Evolutionary conservation across 2,329 filamentous ascomycete genomes (phyloP).

Genomic region (Nothomitra cinnamomea): DNA sequence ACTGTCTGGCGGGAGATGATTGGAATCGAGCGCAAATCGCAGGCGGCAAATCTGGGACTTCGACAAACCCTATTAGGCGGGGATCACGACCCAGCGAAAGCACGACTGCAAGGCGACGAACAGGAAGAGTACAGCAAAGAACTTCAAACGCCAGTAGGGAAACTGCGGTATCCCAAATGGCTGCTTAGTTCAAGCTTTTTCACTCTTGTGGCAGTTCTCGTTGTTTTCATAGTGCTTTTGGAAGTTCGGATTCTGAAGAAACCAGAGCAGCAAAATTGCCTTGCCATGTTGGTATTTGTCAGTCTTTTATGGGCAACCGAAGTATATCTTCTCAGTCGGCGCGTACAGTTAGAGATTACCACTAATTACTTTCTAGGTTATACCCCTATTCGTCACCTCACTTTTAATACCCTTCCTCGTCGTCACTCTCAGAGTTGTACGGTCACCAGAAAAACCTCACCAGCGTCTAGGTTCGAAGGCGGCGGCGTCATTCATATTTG

Average conservation of each 20-base stretch:
- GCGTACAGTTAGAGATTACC: not conserved
- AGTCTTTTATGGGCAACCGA: constrained; percentile 94
- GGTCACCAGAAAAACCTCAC: constrained; percentile 54
- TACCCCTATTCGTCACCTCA: constrained; percentile 92
- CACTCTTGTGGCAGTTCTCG: constrained; percentile 52
- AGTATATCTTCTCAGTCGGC: constrained; percentile 29
- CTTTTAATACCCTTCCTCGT: constrained; percentile 85
- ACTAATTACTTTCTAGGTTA: constrained; percentile 41
- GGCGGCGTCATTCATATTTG: constrained; percentile 71
- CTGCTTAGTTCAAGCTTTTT: constrained; percentile 69
- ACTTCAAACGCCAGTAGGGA: constrained; percentile 64
- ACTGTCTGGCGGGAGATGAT: constrained; percentile 99
- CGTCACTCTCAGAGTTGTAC: constrained; percentile 70
- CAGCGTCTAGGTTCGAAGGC: constrained; percentile 59
- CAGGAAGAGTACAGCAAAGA: constrained; percentile 45
- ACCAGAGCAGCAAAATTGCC: constrained; percentile 85
- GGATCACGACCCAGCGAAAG: constrained; percentile 48
- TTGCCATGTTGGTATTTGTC: constrained; percentile 86
- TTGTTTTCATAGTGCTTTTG: constrained; percentile 58
- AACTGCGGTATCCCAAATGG: constrained; percentile 62
- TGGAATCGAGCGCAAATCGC: constrained; percentile 85
- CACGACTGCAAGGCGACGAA: constrained; percentile 73
- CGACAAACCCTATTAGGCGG: constrained; percentile 62
- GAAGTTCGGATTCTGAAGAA: constrained; percentile 67
- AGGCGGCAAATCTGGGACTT: constrained; percentile 78